Evolutionary conservation across 192 early-diverging fungal species (phyloP).

Genomic region (Entomortierella chlamydospora): DNA sequence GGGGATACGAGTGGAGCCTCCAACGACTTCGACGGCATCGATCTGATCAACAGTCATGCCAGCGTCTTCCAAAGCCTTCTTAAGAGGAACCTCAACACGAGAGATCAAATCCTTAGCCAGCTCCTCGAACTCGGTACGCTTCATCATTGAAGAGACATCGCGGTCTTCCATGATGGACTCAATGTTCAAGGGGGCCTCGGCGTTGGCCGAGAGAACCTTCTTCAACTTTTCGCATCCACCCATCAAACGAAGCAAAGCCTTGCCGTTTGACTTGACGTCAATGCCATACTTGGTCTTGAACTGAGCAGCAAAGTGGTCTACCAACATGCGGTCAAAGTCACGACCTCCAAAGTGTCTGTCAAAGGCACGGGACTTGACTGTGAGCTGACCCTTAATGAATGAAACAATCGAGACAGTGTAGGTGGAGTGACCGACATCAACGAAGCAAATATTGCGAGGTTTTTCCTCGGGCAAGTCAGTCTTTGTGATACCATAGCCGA

Average conservation of each 20-base stretch:
- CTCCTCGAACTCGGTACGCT: slow-evolving; percentile 89
- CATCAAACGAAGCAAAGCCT: slow-evolving; percentile 92
- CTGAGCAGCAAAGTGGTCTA: slow-evolving; percentile 86
- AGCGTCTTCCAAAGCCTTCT: slow-evolving; percentile 82
- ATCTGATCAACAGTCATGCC: slow-evolving; percentile 84
- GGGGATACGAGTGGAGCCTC: slow-evolving; percentile 95
- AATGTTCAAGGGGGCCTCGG: slow-evolving; percentile 90
- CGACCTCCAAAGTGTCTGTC: slow-evolving; percentile 97
- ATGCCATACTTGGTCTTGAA: slow-evolving; percentile 98
- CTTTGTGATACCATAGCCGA: slow-evolving; percentile 99
- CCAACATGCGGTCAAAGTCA: slow-evolving; percentile 93
- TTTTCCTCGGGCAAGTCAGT: slow-evolving; percentile 96
- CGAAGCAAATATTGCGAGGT: slow-evolving; percentile 92
- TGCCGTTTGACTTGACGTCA: slow-evolving; percentile 88
- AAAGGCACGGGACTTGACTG: slow-evolving; percentile 90
- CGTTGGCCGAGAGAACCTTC: slow-evolving; percentile 96
- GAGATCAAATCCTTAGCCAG: slow-evolving; percentile 79
- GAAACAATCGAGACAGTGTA: slow-evolving; percentile 89
- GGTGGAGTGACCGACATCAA: slow-evolving; percentile 94
- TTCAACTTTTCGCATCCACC: slow-evolving; percentile 94
- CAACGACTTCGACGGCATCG: slow-evolving; percentile 94
- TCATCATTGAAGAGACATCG: slow-evolving; percentile 89
- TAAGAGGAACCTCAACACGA: slow-evolving; percentile 78
- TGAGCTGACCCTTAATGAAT: slow-evolving; percentile 96
- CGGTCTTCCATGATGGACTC: slow-evolving; percentile 98